Percentiles rank a stretch among this genome's conserved stretches.
phyloP scores from a whole-genome alignment of 2,329 filamentous ascomycete genomes.

The Trichoderma atroviride region DNA sequence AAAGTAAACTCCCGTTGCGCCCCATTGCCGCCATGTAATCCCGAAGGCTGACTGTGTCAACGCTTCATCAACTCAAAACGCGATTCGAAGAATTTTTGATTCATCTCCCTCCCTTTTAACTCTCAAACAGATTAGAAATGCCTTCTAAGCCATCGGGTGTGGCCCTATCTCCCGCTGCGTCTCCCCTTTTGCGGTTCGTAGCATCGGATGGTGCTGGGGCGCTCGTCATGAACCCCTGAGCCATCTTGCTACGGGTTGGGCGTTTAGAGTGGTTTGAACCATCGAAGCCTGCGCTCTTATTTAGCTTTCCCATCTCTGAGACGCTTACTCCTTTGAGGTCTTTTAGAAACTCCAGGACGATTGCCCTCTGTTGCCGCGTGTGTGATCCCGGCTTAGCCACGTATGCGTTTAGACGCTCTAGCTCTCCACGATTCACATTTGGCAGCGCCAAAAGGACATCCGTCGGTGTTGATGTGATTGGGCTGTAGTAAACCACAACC shows the following conservation, averaged over 20 bases:
- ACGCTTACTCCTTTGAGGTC: constrained; percentile 89
- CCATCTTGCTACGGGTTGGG: constrained; percentile 53
- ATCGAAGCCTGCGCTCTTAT: constrained; percentile 51
- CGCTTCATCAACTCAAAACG: not conserved
- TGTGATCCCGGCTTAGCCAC: constrained; percentile 61
- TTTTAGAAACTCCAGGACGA: constrained; percentile 83
- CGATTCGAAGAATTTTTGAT: not conserved
- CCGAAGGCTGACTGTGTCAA: not conserved
- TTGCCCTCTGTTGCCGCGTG: constrained; percentile 75
- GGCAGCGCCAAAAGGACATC: constrained; percentile 79
- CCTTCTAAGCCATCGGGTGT: constrained; percentile 58
- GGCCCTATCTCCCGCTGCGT: constrained; percentile 33
- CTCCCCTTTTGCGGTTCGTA: not conserved
- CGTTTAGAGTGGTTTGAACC: constrained; percentile 35
- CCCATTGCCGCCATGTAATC: constrained; percentile 7
- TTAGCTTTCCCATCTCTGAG: constrained; percentile 87
- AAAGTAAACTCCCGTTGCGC: constrained; percentile 17
- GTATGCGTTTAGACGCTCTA: constrained; percentile 65
- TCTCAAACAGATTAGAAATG: constrained; percentile 54
- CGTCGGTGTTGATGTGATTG: constrained; percentile 69
- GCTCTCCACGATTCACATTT: constrained; percentile 68
- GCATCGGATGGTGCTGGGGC: constrained; percentile 37
- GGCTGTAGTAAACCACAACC: constrained; percentile 77
- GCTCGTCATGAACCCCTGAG: constrained; percentile 66
- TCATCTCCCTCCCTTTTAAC: not conserved